phyloP scores from a whole-genome alignment of 2,329 filamentous ascomycete genomes.

The Calonectria naviculata region DNA sequence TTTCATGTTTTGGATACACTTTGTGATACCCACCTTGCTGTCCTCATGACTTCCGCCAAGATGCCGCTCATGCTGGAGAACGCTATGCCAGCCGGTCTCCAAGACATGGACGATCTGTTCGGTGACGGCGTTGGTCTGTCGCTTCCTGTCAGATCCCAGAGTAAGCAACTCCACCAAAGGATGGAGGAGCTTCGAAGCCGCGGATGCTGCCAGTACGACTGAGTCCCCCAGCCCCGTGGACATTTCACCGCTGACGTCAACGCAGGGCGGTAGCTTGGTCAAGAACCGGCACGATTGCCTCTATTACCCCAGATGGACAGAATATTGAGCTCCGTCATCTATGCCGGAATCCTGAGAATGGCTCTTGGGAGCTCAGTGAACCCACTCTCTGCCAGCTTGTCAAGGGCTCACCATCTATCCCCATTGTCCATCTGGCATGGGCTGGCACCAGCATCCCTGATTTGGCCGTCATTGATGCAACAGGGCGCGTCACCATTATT shows the following conservation, averaged over 20 bases:
- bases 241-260: slow-evolving; percentile 24
- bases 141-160: slow-evolving; percentile 57
- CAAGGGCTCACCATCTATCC: slow-evolving; percentile 70
- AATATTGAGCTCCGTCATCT: slow-evolving; percentile 80
- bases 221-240: not conserved
- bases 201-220: slow-evolving; percentile 83
- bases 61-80: slow-evolving; percentile 57
- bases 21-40: slow-evolving; percentile 30
- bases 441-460: slow-evolving; percentile 78
- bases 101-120: slow-evolving; percentile 80
- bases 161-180: slow-evolving; percentile 76
- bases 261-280: slow-evolving; percentile 87
- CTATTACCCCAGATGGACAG: slow-evolving; percentile 78
- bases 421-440: slow-evolving; percentile 86
- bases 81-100: slow-evolving; percentile 61
- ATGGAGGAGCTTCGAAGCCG: slow-evolving; percentile 80
- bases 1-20: slow-evolving; percentile 25
- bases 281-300: slow-evolving; percentile 85
- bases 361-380: slow-evolving; percentile 80
- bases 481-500: slow-evolving; percentile 81
- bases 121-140: slow-evolving; percentile 74
- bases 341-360: slow-evolving; percentile 74
- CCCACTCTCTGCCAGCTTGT: slow-evolving; percentile 74
- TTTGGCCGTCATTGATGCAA: slow-evolving; percentile 83
- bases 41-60: slow-evolving; percentile 49